Base-by-base conservation (phyloP, 1,284 basidiomycete genomes). In the Melampsora larici-populina region DNA sequence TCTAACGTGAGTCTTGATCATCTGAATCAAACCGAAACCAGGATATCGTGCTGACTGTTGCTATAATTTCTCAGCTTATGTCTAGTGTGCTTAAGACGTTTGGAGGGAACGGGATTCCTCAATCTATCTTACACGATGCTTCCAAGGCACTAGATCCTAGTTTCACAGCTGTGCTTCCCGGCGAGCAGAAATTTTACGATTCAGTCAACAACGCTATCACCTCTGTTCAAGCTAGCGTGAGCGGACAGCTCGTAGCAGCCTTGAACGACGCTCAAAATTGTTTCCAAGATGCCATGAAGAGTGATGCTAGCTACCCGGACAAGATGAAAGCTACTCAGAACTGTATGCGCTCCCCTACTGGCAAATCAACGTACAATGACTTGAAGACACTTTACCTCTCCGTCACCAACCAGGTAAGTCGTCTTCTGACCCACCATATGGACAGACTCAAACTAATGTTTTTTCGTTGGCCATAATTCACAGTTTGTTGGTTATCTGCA, bases 401-500 rank as follows among this genome's bases (percentile, higher is more conserved):
- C n/a, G 46, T 77, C 24, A 65, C 67, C 60, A 77, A 77, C 21
- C 75, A 77, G 62, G 75, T 70, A 51, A 6, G 9, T 75, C 5
- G 9, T 6, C 21, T 49, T 36, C 43, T 63, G 55, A 5, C 8
- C 7, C n/a, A 7, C 24, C 40, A 48, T 49, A 29, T 70, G 1
- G 24, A 21, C 24, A 15, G 17, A 31, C 13, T 33, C 7, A 40
- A 29, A 7, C 60, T 65, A 40, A 63, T 63, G 17, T 18, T 33
- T 63, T 36, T 21, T 21, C 69, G 46, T 63, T 48, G 58, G 21
- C 63, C 1, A 63, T 63, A n/a, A 17, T 29, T 71, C 8, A 29
- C 49, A 77, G 75, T 77, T 77, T 31, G 67, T 77, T 4, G 75
- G 75, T n/a, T 77, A 77, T 31, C 60, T 77, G 6, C 51, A 62